Conservation (phyloP, 768 basidiomycete genomes). For the Calocybe indica region DNA sequence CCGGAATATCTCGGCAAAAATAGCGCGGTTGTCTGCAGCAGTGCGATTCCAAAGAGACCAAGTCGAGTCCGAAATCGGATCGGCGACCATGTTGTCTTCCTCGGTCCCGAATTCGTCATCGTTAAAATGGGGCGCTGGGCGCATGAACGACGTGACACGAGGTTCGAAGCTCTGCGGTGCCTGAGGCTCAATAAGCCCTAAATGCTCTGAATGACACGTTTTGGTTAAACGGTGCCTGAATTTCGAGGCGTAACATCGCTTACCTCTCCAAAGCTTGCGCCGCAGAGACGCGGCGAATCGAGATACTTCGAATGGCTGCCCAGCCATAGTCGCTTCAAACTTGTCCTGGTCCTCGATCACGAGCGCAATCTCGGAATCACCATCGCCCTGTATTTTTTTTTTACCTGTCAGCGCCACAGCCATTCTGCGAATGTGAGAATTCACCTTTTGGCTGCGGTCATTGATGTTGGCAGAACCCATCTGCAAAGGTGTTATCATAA, state of each 20-base stretch:
- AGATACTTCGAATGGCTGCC: slow-evolving; percentile 60
- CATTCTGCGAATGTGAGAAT: neutral
- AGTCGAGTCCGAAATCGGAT: slow-evolving; percentile 67
- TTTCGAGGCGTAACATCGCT: slow-evolving; percentile 1
- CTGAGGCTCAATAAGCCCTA: slow-evolving; percentile 83
- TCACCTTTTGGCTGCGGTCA: slow-evolving; percentile 75
- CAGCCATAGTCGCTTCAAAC: slow-evolving; percentile 74
- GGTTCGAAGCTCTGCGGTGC: slow-evolving; percentile 27
- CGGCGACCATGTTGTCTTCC: slow-evolving; percentile 67
- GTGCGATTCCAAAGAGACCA: slow-evolving; percentile 59
- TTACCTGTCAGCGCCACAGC: slow-evolving; percentile 16
- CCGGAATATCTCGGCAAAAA: slow-evolving; percentile 83
- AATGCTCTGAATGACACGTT: slow-evolving; percentile 52
- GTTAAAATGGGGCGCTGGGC: slow-evolving; percentile 66
- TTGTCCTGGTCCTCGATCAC: slow-evolving; percentile 86
- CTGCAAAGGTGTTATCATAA: slow-evolving; percentile 24
- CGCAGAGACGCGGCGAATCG: slow-evolving; percentile 84
- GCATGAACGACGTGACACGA: slow-evolving; percentile 62
- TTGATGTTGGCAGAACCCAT: slow-evolving; percentile 95
- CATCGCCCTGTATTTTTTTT: slow-evolving; percentile 78
- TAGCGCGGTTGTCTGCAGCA: slow-evolving; percentile 73
- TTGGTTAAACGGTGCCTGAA: too few relatives aligned
- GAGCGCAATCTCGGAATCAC: slow-evolving; percentile 91
- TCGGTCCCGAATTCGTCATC: slow-evolving; percentile 52
- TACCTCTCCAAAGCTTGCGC: slow-evolving; percentile 78